Evolutionary conservation across 2,329 filamentous ascomycete genomes (phyloP).

Genomic region (Thelonectria discophora): DNA sequence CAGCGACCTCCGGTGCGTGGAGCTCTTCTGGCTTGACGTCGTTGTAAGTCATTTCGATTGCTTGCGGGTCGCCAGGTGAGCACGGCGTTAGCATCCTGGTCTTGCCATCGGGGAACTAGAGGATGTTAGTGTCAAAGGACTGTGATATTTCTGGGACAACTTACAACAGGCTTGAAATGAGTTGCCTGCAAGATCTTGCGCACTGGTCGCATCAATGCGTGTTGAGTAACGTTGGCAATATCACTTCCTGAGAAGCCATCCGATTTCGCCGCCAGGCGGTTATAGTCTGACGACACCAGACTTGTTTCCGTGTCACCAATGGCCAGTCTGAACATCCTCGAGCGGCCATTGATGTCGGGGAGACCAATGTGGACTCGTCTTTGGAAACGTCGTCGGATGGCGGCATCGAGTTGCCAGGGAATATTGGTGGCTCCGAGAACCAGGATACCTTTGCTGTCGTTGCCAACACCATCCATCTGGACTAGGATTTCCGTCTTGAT

Average conservation of each 20-base stretch:
- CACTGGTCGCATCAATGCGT: constrained; percentile 96
- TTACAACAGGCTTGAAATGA: constrained; percentile 88
- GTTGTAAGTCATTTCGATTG: constrained; percentile 93
- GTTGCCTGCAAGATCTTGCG: constrained; percentile 97
- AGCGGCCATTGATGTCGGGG: constrained; percentile 85
- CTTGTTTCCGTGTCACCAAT: constrained; percentile 94
- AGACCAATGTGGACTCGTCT: constrained; percentile 94
- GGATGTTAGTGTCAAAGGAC: constrained; percentile 15
- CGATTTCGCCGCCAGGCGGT: constrained; percentile 79
- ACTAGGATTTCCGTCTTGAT: constrained; percentile 99
- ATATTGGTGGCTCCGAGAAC: constrained; percentile 98
- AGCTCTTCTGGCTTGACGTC: constrained; percentile 85
- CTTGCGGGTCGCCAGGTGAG: constrained; percentile 87
- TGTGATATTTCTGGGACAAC: constrained; percentile 26
- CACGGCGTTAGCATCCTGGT: constrained; percentile 83
- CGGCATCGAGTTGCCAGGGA: constrained; percentile 96
- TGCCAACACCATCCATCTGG: constrained; percentile 98
- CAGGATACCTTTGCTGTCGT: constrained; percentile 91
- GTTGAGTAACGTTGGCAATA: constrained; percentile 94
- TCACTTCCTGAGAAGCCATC: constrained; percentile 97
- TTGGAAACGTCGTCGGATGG: constrained; percentile 96
- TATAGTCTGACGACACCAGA: constrained; percentile 79
- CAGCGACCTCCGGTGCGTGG: constrained; percentile 82
- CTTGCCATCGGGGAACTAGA: constrained; percentile 75
- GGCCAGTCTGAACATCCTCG: constrained; percentile 93